phyloP scores from a whole-genome alignment of 371 early-diverging fungal species.

The Apophysomyces elegans region DNA sequence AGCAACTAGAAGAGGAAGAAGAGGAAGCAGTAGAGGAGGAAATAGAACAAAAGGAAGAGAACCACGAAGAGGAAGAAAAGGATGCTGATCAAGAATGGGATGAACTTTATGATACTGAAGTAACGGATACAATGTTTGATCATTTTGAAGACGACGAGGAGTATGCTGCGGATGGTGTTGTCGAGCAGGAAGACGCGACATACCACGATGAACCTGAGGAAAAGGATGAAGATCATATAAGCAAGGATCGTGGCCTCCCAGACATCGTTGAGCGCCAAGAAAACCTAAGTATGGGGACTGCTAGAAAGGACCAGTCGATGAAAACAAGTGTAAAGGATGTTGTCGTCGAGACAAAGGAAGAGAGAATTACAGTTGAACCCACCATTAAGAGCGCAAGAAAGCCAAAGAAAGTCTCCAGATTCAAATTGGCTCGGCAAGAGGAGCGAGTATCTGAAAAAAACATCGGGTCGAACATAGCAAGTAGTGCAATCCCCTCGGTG shows the following conservation, averaged over 20 bases:
- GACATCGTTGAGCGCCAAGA: constrained; percentile 15
- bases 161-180: constrained; percentile 52
- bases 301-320: not conserved
- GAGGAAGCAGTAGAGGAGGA: constrained; percentile 41
- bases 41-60: constrained; percentile 30
- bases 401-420: constrained; percentile 13
- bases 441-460: constrained; percentile 3
- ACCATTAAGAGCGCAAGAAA: not conserved
- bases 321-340: not conserved
- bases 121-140: constrained; percentile 48
- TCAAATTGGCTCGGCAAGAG: constrained; percentile 22
- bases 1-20: constrained; percentile 62
- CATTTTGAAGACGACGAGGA: constrained; percentile 62
- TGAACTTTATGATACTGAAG: constrained; percentile 57
- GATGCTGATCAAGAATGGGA: constrained; percentile 50
- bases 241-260: too few species aligned
- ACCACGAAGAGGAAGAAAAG: constrained; percentile 56
- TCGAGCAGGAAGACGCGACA: constrained; percentile 62
- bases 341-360: constrained; percentile 5
- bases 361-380: not conserved
- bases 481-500: not conserved
- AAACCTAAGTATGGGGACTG: not conserved
- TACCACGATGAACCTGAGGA: constrained; percentile 50
- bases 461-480: not conserved
- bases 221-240: not conserved